Percentiles rank a stretch among this genome's conserved stretches.
Evolutionary conservation across 441 rosid species (phyloP).

Genomic region (Flueggea neowawraea): DNA sequence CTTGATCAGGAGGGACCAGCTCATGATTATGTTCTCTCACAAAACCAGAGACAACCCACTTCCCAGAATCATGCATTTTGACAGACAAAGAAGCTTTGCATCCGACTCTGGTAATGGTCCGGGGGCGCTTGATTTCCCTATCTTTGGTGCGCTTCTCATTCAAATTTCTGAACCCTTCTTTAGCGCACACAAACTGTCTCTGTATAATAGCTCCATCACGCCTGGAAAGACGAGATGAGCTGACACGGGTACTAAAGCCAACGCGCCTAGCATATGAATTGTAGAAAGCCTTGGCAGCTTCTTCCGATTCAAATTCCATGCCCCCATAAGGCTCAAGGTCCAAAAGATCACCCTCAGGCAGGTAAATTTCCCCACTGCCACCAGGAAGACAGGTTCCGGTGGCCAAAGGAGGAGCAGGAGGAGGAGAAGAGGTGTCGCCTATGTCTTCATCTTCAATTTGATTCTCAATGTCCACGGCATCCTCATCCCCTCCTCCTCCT

Average conservation of each 20-base stretch:
- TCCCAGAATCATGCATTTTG: conserved; percentile 77
- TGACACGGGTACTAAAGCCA: conserved; percentile 92
- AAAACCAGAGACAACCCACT: conserved; percentile 87
- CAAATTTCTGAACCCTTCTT: conserved; percentile 84
- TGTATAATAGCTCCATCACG: conserved; percentile 96
- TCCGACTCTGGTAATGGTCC: conserved; percentile 80
- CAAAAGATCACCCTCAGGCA: conserved; percentile 63
- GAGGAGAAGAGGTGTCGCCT: conserved; percentile 27
- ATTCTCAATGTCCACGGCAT: conserved; percentile 52
- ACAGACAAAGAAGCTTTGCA: conserved; percentile 91
- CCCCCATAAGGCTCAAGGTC: conserved; percentile 94
- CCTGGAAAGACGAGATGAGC: conserved; percentile 85
- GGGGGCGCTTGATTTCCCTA: conserved; percentile 95
- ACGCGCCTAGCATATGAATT: conserved; percentile 84
- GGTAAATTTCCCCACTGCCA: conserved; percentile 42
- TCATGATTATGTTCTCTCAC: conserved; percentile 81
- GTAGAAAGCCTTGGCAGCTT: conserved; percentile 89
- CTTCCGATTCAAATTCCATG: conserved; percentile 95
- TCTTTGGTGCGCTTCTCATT: conserved; percentile 91
- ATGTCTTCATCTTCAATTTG: conserved; percentile 62
- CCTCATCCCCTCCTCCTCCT: conserved; percentile 50
- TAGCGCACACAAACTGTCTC: conserved; percentile 84
- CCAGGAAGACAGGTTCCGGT: conserved; percentile 18
- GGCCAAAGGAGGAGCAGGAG: conserved; percentile 20
- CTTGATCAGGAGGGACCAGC: conserved; percentile 79